Percentiles rank a stretch among this genome's conserved stretches.
These are phyloP conservation scores for Lotus japonicus DNA, from an alignment of 306 rosid genomes.

Conservation along the genomic window DNA sequence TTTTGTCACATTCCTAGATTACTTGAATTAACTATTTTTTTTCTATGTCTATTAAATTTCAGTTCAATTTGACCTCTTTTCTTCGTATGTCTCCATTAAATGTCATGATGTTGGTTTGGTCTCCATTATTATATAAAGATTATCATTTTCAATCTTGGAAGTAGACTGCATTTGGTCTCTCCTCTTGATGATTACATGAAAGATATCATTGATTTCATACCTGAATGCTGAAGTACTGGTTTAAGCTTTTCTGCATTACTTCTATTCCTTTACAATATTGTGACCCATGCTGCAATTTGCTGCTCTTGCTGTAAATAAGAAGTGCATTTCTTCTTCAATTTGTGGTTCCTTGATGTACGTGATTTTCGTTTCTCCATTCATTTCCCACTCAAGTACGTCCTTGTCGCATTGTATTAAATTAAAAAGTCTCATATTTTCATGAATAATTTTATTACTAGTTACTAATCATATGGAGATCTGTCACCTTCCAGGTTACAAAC, in stretches of 20 bases:
- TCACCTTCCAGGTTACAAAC: conserved; percentile 60
- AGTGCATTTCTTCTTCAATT: conserved; percentile 2
- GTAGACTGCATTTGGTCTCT: background rate
- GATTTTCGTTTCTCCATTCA: background rate
- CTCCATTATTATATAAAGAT: no score
- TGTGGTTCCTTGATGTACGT: background rate
- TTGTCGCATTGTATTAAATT: background rate
- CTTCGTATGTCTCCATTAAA: background rate
- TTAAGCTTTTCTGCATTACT: background rate
- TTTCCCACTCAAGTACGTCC: background rate
- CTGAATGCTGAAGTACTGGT: background rate
- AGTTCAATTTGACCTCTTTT: background rate
- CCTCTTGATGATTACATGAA: background rate
- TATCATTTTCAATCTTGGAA: background rate
- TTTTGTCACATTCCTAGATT: no score
- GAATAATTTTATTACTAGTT: background rate
- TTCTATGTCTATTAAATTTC: background rate
- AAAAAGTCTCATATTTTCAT: background rate
- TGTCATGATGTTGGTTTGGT: background rate
- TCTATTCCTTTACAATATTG: background rate
- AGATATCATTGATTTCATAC: background rate
- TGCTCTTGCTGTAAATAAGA: background rate
- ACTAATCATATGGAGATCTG: background rate
- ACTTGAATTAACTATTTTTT: no score
- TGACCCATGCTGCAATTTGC: background rate